A percentile compares a stretch with the other conserved stretches of the same genome.
Evolutionary conservation across 805 yeast genomes (phyloP).

Genomic region (Yamadazyma nakazawae): DNA sequence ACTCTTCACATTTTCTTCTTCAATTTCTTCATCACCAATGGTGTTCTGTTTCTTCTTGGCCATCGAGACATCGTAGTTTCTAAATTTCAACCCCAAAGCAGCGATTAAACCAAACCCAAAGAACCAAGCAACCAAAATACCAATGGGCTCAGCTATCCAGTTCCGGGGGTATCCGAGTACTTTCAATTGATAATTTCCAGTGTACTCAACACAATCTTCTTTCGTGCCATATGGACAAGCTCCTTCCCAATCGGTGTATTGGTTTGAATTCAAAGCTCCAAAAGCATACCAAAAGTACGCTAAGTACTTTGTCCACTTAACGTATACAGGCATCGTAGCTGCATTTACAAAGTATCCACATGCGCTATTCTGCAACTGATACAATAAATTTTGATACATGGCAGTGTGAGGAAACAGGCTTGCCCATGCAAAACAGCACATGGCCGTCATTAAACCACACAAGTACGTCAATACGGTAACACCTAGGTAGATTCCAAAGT

Average conservation of each 20-base stretch:
- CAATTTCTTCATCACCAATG: conserved; percentile 26
- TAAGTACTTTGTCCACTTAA: conserved; percentile 76
- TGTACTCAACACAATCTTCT: conserved; percentile 37
- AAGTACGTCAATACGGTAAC: conserved; percentile 55
- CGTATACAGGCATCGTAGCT: conserved; percentile 74
- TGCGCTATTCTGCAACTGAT: conserved; percentile 71
- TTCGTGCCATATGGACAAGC: conserved; percentile 42
- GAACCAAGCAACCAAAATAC: conserved; percentile 56
- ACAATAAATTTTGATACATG: conserved; percentile 57
- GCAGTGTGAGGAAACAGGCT: conserved; percentile 62
- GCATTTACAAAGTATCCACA: conserved; percentile 81
- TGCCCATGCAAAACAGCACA: conserved; percentile 50
- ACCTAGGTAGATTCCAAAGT: conserved; percentile 63
- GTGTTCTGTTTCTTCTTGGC: conserved; percentile 38
- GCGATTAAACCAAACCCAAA: conserved; percentile 52
- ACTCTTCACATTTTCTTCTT: conserved; percentile 8
- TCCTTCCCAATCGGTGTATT: conserved; percentile 60
- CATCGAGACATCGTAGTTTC: conserved; percentile 51
- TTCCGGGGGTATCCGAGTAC: conserved; percentile 57
- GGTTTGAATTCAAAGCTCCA: conserved; percentile 64
- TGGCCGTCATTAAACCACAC: conserved; percentile 54
- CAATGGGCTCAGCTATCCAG: conserved; percentile 67
- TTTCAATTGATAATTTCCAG: conserved; percentile 53
- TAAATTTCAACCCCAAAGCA: conserved; percentile 43
- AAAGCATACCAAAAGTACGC: conserved; percentile 78